Base-by-base conservation (phyloP, 768 basidiomycete genomes). In the Trametes villosa region DNA sequence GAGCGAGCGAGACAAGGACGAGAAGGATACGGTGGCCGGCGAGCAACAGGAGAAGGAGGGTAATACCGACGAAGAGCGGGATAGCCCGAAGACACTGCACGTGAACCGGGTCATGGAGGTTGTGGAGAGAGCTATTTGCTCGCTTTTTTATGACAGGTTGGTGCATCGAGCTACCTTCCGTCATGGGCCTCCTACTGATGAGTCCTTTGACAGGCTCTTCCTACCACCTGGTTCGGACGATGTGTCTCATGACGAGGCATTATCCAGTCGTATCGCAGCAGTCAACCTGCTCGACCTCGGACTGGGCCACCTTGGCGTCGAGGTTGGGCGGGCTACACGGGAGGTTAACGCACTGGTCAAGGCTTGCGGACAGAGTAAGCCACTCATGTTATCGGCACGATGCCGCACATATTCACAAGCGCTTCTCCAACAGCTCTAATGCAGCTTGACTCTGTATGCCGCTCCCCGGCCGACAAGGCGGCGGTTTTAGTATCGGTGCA, bases 251-350 rank as follows among this genome's bases (percentile, higher is more conserved):
- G 95, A 99, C 70, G 92, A 93, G 67, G 90, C 93, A 0, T 78
- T 99, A 4, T 86, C 95, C 0, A 91, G 87, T 68, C 86, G 96
- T 6, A 87, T 98, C 17, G 93, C 94, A 15, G 96, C 95, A 1
- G 79, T 99, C 45, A 95, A 96, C 65, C 84, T 95, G 81, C 79
- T 98, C 1, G 96, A 98, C 72, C 78, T 99, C 0, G 83, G 87
- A 2, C 77, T 98, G 11, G 88, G 90, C 38, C 95, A 98, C 75
- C 84, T 99, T 1, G 96, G 96, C 17, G 82, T 98, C 9, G 87
- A 93, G 53, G 84, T 92, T 0, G 87, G 85, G 2, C 65, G 71
- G 4, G 77, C 76, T 1, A 76, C 81, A 5, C 65, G 81, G 48
- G 77, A 77, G 24, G 76, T 96, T 13, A 81, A 88, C 47, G 74